A percentile compares a stretch with the other conserved stretches of the same genome.
Evolutionary conservation across 305 asterid species (phyloP).

Genomic region (Petunia hybrid): DNA sequence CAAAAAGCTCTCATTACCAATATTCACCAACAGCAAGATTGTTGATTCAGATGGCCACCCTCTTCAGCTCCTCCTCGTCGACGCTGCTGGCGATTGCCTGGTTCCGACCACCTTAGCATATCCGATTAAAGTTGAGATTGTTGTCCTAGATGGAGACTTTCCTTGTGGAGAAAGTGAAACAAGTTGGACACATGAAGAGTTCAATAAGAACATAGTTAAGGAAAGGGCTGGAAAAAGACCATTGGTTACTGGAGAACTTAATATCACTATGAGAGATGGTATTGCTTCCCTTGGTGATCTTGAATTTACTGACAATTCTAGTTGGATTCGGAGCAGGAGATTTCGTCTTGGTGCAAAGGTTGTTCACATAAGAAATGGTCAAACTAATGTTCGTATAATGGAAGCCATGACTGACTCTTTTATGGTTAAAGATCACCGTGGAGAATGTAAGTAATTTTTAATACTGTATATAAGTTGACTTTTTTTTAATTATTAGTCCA

Average conservation of each 20-base stretch:
- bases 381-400: conserved; percentile 29
- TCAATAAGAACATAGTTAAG: conserved; percentile 47
- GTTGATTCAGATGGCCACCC: conserved; percentile 46
- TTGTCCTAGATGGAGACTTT: conserved; percentile 75
- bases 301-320: conserved; percentile 74
- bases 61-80: conserved; percentile 52
- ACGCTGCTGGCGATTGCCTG: conserved; percentile 11
- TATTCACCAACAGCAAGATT: conserved; percentile 67
- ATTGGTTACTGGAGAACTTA: conserved; percentile 59
- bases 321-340: conserved; percentile 77
- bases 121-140: conserved; percentile 54
- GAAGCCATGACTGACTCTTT: conserved; percentile 70
- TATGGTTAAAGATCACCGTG: conserved; percentile 77
- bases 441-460: conserved; percentile 59
- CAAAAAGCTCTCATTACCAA: conserved; percentile 48
- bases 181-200: conserved; percentile 50
- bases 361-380: conserved; percentile 32
- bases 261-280: conserved; percentile 58
- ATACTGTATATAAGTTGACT: not conserved
- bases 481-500: not conserved
- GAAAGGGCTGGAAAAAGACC: conserved; percentile 76
- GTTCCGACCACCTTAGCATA: conserved; percentile 40
- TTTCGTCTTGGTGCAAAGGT: conserved; percentile 71
- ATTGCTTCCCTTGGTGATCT: conserved; percentile 54
- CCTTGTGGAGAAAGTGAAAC: conserved; percentile 34